Evolutionary conservation across 139 green algal genomes (phyloP).

Genomic region (Tetradesmus lagerheimii): DNA sequence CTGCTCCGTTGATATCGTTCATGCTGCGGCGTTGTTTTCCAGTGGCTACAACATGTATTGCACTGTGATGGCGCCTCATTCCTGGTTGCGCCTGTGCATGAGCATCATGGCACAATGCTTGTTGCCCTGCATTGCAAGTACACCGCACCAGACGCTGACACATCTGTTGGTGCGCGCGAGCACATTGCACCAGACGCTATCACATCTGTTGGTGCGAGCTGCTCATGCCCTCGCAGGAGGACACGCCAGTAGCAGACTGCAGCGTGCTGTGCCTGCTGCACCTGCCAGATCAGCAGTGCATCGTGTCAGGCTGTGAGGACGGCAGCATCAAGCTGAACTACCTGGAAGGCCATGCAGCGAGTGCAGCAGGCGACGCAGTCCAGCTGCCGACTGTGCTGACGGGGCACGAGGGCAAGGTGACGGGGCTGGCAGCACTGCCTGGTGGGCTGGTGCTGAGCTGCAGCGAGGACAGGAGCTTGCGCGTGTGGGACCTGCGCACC

Average conservation of each 20-base stretch:
- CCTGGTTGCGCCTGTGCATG: neutral
- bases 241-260: conserved; percentile 57
- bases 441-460: conserved; percentile 61
- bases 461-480: conserved; percentile 68
- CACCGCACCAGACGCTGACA: no score
- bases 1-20: neutral
- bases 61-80: neutral
- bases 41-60: no score
- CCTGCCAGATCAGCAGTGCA: conserved; percentile 58
- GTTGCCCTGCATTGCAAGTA: no score
- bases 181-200: no score
- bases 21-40: no score
- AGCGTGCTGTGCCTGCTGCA: conserved; percentile 71
- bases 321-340: conserved; percentile 70
- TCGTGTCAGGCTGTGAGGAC: conserved; percentile 74
- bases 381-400: conserved; percentile 30
- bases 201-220: neutral
- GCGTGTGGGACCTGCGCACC: conserved; percentile 78
- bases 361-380: neutral
- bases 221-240: conserved; percentile 50
- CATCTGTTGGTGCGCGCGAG: neutral
- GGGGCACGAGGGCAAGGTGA: conserved; percentile 46
- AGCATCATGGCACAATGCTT: no score
- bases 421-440: conserved; percentile 63
- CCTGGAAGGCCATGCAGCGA: conserved; percentile 46